Percentiles rank a stretch among this genome's conserved stretches.
phyloP scores from a whole-genome alignment of 805 yeast genomes.

The Komagataella ulmi region DNA sequence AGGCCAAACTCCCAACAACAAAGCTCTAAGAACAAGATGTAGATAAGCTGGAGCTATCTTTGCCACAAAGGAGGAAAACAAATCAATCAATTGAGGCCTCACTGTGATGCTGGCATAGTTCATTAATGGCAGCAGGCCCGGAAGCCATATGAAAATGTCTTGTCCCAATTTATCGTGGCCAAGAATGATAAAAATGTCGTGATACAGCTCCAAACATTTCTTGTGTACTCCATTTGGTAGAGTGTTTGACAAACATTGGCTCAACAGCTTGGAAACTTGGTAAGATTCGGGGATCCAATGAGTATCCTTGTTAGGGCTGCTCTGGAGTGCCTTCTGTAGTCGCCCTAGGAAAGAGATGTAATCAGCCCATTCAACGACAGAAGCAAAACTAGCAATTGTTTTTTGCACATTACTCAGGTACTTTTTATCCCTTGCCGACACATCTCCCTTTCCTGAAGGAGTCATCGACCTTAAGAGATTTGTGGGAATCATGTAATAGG shows the following conservation, averaged over 20 bases:
- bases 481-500: neutral
- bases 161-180: conserved; percentile 39
- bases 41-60: conserved; percentile 34
- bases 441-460: conserved; percentile 7
- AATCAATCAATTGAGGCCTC: conserved; percentile 58
- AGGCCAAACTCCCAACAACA: conserved; percentile 64
- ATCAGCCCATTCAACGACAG: conserved; percentile 95
- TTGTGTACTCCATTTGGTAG: conserved; percentile 95
- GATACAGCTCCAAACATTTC: conserved; percentile 71
- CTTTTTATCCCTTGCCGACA: conserved; percentile 55
- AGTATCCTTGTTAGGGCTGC: conserved; percentile 23
- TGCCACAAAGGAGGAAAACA: conserved; percentile 44
- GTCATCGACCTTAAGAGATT: neutral
- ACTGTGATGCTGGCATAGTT: conserved; percentile 83
- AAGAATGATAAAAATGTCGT: conserved; percentile 50
- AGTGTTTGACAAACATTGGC: conserved; percentile 67
- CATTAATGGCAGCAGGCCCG: conserved; percentile 84
- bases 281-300: conserved; percentile 57
- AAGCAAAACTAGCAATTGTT: conserved; percentile 63
- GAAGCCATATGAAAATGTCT: conserved; percentile 69
- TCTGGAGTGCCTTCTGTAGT: conserved; percentile 57
- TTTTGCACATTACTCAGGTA: conserved; percentile 56
- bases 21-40: conserved; percentile 47
- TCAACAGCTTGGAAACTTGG: conserved; percentile 55
- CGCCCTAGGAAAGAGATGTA: conserved; percentile 81